These are phyloP conservation scores for Fusarium hostae DNA, from an alignment of 2,329 filamentous ascomycete genomes.

Conservation along the genomic window DNA sequence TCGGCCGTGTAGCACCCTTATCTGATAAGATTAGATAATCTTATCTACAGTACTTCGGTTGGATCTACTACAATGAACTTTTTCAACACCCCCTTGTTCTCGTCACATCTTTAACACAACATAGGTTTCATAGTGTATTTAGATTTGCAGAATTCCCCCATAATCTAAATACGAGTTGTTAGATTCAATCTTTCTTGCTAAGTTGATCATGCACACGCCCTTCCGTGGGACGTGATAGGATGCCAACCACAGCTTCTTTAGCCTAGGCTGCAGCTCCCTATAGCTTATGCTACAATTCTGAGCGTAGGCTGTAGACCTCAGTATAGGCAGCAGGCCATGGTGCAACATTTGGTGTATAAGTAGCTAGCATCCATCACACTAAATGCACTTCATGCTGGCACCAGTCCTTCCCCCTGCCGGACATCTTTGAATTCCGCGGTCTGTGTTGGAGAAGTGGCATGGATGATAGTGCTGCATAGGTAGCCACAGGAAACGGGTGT, in stretches of 20 bases:
- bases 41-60: neutral
- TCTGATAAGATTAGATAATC: neutral
- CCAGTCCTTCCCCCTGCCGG: neutral
- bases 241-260: neutral
- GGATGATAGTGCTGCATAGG: neutral
- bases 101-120: neutral
- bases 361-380: neutral
- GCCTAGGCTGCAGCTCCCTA: neutral
- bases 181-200: neutral
- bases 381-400: neutral
- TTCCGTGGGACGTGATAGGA: neutral
- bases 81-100: neutral
- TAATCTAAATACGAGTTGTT: neutral
- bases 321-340: neutral
- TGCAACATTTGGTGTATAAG: neutral
- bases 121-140: neutral
- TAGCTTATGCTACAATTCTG: neutral
- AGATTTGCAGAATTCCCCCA: neutral
- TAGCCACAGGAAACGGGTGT: neutral
- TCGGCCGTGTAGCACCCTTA: neutral
- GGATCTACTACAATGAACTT: neutral
- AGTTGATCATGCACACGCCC: neutral
- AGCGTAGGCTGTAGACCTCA: neutral
- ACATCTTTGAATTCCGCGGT: neutral
- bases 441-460: neutral